phyloP scores from a whole-genome alignment of 257 asterid genomes.

The Nicotiana knightiana region DNA sequence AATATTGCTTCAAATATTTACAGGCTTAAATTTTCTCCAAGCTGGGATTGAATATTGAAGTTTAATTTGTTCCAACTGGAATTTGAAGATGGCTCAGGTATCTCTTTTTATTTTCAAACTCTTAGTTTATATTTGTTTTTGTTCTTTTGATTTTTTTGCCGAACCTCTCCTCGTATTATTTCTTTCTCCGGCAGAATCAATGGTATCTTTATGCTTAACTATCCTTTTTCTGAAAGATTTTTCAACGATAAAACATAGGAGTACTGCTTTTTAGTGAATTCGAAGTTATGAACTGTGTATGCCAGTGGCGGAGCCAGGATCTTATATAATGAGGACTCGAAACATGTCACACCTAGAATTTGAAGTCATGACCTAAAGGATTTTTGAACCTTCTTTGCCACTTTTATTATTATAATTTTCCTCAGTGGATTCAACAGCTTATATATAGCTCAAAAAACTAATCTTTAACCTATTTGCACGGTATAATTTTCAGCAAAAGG shows the following conservation, averaged over 20 bases:
- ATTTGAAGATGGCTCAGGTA: background rate
- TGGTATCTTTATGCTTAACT: background rate
- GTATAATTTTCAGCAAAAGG: no score
- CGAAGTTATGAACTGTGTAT: background rate
- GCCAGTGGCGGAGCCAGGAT: no score
- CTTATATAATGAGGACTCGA: no score
- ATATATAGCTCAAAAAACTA: no score
- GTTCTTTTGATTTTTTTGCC: background rate
- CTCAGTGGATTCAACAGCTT: no score
- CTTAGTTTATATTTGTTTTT: background rate
- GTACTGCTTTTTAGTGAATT: background rate
- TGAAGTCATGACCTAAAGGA: no score
- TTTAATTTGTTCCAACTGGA: background rate
- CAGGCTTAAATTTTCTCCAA: background rate
- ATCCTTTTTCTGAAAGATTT: background rate
- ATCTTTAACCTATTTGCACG: no score
- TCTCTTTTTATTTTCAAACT: background rate
- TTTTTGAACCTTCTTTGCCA: no score
- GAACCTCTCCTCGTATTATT: background rate
- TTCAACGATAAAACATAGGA: background rate
- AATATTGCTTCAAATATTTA: background rate
- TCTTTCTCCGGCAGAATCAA: background rate
- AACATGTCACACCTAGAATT: no score
- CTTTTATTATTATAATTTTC: no score
- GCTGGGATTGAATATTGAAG: background rate